Evolutionary conservation across 352 stramenopile species (phyloP), one percentile per base, ranked within the genome.

Genomic region (Phytophthora kernoviae): DNA sequence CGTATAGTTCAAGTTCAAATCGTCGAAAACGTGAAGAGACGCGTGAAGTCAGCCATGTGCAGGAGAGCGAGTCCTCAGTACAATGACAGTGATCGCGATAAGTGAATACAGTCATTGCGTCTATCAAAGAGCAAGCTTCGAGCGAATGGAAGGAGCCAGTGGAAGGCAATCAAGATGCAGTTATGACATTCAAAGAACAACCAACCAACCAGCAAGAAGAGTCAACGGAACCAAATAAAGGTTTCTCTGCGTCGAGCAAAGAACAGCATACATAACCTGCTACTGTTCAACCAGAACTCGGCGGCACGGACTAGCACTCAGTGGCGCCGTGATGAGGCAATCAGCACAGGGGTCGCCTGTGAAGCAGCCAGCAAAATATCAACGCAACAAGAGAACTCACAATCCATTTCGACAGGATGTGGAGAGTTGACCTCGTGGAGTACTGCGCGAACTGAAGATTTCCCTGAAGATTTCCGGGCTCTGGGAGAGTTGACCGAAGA

Each of bases 91-190:
- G 21, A n/a, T 72, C 4, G 61, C 33, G 15, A 34, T 0, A 22
- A 21, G 18, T 62, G 62, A 20, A 17, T 58, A 10, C 37, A 58
- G 26, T 68, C 61, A 15, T 62, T 75, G 36, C 42, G 61, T 15
- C 37, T 75, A 21, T 33, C 72, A 26, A 76, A 76, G 41, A 76
- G 54, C 22, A 72, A 65, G 39, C 50, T 72, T 1, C 52, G 36
- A 46, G 41, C 59, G 20, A 66, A 17, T 33, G 51, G 41, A 36
- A 63, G 54, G 22, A 47, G 41, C 6, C 45, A 49, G n/a, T 49
- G n/a, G 5, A 60, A 53, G n/a, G 27, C 47, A 15, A 61, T 36
- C 43, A 51, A 17, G 32, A 44, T 6, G 41, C 46, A 2, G 20
- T 15, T 21, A 37, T 46, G 40, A 37, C 32, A 17, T n/a, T 43